A percentile compares a stretch with the other conserved stretches of the same genome.
phyloP scores from a whole-genome alignment of 176 grass and related monocot species.

The Aechmea fasciata region DNA sequence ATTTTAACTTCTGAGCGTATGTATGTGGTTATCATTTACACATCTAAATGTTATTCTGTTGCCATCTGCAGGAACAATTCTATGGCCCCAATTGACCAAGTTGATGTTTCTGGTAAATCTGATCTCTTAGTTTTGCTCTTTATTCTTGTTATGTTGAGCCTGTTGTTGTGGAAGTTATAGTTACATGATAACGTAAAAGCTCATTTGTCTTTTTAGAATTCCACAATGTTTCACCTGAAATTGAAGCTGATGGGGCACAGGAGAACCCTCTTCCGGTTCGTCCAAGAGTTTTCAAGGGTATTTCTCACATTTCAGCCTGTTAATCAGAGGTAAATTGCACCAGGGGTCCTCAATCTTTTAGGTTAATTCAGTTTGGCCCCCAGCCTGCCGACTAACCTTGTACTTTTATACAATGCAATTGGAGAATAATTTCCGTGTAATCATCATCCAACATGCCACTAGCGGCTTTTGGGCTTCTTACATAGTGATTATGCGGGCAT shows the following conservation, averaged over 20 bases:
- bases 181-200: constrained; percentile 1
- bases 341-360: no score
- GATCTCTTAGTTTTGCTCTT: constrained; percentile 1
- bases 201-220: constrained; percentile 28
- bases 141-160: no score
- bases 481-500: no score
- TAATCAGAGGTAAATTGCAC: no score
- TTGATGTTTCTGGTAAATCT: constrained; percentile 39
- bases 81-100: constrained; percentile 22
- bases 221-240: constrained; percentile 17
- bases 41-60: no score
- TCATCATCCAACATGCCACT: no score
- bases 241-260: constrained; percentile 26
- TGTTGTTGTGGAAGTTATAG: not conserved
- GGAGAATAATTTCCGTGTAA: no score
- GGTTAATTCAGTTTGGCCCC: not conserved
- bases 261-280: constrained; percentile 21
- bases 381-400: not conserved
- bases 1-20: not conserved
- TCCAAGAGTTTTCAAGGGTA: constrained; percentile 25
- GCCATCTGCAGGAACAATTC: constrained; percentile 38
- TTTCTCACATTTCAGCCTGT: not conserved
- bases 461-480: no score
- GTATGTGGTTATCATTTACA: no score
- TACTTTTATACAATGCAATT: no score